Base-by-base conservation (phyloP, 257 asterid species). In the Orobanche coerulescens region DNA sequence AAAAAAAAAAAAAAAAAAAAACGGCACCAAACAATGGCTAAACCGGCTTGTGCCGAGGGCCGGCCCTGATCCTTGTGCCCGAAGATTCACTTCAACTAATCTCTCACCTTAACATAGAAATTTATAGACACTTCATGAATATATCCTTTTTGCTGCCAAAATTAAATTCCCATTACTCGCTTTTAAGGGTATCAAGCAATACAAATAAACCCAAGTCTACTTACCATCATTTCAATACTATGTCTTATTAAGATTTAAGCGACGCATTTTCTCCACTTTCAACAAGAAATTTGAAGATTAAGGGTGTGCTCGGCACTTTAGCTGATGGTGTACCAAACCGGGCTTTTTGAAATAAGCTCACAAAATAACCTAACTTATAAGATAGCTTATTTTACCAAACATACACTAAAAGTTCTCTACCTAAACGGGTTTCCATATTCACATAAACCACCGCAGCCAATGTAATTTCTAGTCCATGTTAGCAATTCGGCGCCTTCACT, bases 21-120 rank as follows among this genome's bases (percentile, higher is more conserved):
- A n/a, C n/a, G n/a, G n/a, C n/a, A n/a, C n/a, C n/a, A n/a, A n/a
- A n/a, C n/a, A n/a, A n/a, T n/a, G n/a, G n/a, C n/a, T n/a, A n/a
- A n/a, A n/a, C n/a, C n/a, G n/a, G n/a, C n/a, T n/a, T n/a, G n/a
- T n/a, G n/a, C n/a, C n/a, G n/a, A n/a, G n/a, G n/a, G n/a, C n/a
- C n/a, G n/a, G n/a, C n/a, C n/a, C n/a, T 33, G 18, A 64, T 22
- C 30, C 53, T 47, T 63, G 62, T 6, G 47, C 48, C 40, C 25
- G 12, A 63, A 26, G 37, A 65, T 58, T 23, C 44, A 26, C 46
- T 23, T 31, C 9, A 31, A 52, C 34, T 8, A 53, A 31, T 23
- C 37, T 36, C 55, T 36, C 65, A 55, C 6, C 49, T 48, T 36
- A 7, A 47, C 4, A 51, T 19, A 48, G 19, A 53, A 56, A 43